Conservation (phyloP, 83 land plant genomes). For the Larix sibirica region DNA sequence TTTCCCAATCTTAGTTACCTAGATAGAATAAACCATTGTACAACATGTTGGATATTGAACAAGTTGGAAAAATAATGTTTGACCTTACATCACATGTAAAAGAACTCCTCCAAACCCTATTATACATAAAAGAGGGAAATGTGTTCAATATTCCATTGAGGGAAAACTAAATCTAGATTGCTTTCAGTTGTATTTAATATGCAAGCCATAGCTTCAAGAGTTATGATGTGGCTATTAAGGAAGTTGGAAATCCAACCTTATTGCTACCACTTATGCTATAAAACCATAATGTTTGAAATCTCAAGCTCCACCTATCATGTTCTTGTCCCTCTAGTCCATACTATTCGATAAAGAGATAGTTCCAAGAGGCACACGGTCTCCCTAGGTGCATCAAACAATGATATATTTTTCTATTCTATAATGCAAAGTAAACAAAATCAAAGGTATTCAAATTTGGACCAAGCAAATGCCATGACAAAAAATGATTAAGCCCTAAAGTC, state of each 20-base stretch:
- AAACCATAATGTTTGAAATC: no score
- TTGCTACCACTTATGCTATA: no score
- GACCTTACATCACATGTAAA: neutral
- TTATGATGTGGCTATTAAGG: no score
- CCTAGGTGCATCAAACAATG: neutral
- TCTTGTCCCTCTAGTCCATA: neutral
- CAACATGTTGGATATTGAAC: neutral
- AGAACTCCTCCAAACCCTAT: neutral
- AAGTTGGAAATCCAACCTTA: no score
- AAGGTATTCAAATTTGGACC: neutral
- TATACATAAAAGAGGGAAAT: no score
- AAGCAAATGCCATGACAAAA: neutral
- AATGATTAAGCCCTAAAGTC: neutral
- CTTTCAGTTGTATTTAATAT: no score
- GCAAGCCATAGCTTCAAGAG: no score
- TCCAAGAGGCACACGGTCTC: neutral
- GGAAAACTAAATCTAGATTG: no score
- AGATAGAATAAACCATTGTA: neutral
- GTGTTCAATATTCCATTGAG: no score
- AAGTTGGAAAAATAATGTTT: neutral
- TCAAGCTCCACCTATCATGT: no score
- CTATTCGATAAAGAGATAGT: neutral
- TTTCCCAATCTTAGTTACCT: constrained; percentile 77
- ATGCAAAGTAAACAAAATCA: neutral
- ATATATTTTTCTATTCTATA: neutral